Percentiles rank a stretch among this genome's conserved stretches.
Evolutionary conservation across 345 rosid species (phyloP).

Genomic region (Reutealis trisperma): DNA sequence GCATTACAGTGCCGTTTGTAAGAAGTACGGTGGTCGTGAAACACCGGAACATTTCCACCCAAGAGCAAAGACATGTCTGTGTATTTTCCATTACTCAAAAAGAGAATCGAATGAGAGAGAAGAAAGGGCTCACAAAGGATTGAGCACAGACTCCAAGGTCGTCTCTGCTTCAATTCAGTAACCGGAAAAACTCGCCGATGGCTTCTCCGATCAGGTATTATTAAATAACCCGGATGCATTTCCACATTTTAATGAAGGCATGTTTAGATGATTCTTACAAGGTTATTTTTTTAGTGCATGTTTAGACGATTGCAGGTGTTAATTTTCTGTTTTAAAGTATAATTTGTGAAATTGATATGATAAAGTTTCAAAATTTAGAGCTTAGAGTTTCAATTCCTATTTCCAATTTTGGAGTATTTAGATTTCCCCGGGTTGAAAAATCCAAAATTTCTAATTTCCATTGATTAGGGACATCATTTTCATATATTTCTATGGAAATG

Average conservation of each 20-base stretch:
- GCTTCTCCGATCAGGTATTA: not conserved
- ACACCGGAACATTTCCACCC: not conserved
- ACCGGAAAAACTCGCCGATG: too few species aligned
- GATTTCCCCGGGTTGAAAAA: not conserved
- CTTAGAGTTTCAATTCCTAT: not conserved
- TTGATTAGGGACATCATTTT: too few species aligned
- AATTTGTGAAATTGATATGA: not conserved
- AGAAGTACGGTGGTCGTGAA: not conserved
- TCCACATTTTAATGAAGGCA: not conserved
- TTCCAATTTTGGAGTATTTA: too few species aligned
- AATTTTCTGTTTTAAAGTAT: not conserved
- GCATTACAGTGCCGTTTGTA: too few species aligned
- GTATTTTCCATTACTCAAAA: not conserved
- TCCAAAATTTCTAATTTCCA: not conserved
- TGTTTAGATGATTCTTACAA: not conserved
- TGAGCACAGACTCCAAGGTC: not conserved
- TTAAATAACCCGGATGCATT: not conserved
- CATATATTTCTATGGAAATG: not conserved
- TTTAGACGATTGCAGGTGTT: not conserved
- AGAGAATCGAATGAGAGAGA: not conserved
- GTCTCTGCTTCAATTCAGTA: not conserved
- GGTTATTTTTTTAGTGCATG: too few species aligned
- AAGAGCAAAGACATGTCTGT: too few species aligned
- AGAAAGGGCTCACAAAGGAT: not conserved
- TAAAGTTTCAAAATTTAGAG: not conserved